A percentile compares a stretch with the other conserved stretches of the same genome.
Conservation (phyloP, 345 rosid species). For the Arabidopsis arenosa region DNA sequence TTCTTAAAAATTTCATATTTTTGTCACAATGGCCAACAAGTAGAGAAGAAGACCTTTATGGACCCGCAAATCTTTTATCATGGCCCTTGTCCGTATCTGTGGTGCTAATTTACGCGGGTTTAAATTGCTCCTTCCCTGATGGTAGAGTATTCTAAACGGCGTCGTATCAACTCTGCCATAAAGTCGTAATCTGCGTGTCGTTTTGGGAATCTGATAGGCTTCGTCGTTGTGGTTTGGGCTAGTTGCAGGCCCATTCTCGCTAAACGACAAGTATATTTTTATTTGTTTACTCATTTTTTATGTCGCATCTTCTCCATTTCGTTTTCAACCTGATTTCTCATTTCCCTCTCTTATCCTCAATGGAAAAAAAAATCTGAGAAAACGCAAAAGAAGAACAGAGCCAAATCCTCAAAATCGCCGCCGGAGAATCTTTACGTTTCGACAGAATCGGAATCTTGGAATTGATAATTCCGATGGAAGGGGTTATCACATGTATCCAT, state of each 20-base stretch:
- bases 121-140: too few species aligned
- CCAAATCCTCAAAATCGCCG: conserved; percentile 40
- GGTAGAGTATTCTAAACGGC: background rate
- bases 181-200: background rate
- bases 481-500: conserved; percentile 52
- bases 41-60: conserved; percentile 29
- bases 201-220: background rate
- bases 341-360: conserved; percentile 48
- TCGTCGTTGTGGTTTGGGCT: conserved; percentile 24
- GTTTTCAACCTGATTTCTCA: conserved; percentile 48
- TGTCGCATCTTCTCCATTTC: conserved; percentile 39
- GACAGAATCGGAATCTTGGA: background rate
- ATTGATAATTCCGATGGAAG: conserved; percentile 36
- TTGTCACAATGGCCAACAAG: conserved; percentile 30
- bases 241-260: conserved; percentile 17
- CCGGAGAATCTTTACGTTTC: conserved; percentile 33
- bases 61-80: background rate
- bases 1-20: conserved; percentile 6
- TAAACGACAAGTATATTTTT: conserved; percentile 23
- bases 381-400: conserved; percentile 1
- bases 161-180: background rate
- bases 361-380: conserved; percentile 32
- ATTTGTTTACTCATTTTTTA: background rate
- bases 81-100: background rate
- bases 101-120: too few species aligned